Evolutionary conservation across 2,329 filamentous ascomycete genomes (phyloP).

Genomic region (Paraphoma chrysanthemicola): DNA sequence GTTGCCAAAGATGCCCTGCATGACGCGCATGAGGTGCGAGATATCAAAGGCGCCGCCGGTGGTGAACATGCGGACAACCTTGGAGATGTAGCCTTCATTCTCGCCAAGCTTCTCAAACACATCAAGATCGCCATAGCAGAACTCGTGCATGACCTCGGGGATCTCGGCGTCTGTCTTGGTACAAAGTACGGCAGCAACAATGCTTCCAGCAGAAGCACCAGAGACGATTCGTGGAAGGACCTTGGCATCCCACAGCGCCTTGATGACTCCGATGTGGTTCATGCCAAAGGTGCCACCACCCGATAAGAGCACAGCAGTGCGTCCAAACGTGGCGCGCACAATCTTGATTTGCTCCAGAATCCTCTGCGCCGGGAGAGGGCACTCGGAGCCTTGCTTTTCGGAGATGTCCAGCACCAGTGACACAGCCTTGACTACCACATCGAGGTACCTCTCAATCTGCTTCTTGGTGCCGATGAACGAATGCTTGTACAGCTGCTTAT

Average conservation of each 20-base stretch:
- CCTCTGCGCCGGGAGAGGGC: constrained; percentile 64
- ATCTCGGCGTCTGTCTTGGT: constrained; percentile 80
- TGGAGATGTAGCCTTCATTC: constrained; percentile 69
- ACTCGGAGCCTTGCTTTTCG: constrained; percentile 55
- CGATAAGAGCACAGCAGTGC: constrained; percentile 81
- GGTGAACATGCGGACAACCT: constrained; percentile 77
- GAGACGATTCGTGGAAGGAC: constrained; percentile 87
- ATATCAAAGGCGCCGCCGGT: constrained; percentile 87
- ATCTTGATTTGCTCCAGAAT: constrained; percentile 74
- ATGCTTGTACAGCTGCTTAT: constrained; percentile 80
- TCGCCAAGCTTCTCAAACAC: constrained; percentile 74
- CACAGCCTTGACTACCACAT: constrained; percentile 78
- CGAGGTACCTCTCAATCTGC: constrained; percentile 86
- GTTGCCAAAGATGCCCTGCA: constrained; percentile 81
- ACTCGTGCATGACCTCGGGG: constrained; percentile 70
- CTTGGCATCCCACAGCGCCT: constrained; percentile 75
- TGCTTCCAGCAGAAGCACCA: constrained; percentile 85
- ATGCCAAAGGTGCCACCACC: constrained; percentile 91
- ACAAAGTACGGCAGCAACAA: constrained; percentile 82
- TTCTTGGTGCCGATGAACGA: constrained; percentile 86
- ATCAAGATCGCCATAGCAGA: constrained; percentile 79
- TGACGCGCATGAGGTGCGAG: constrained; percentile 78
- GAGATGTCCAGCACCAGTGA: constrained; percentile 71
- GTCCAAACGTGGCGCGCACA: constrained; percentile 81
- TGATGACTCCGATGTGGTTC: constrained; percentile 88